Base-by-base conservation (phyloP, 2,329 filamentous ascomycete genomes). In the Diplodia scrobiculata region DNA sequence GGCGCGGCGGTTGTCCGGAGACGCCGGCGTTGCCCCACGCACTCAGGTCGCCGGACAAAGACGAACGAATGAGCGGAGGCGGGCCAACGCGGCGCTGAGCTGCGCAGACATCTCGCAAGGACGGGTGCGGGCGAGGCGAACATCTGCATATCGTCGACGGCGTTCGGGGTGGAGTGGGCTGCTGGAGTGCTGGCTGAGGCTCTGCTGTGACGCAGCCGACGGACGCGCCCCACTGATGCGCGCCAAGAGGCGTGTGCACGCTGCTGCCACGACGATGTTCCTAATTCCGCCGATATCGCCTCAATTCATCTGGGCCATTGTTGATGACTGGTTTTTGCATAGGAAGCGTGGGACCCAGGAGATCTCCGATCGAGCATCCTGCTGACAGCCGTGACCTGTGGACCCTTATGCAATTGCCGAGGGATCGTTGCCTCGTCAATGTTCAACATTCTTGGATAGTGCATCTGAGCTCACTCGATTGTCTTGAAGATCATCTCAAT, bases 221-320 rank as follows among this genome's bases (percentile, higher is more conserved):
- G 62, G 41, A 54, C 50, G 51, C 36, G 19, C 38, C 48, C 62
- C 62, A 36, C 50, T 34, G 50, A 64, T 64, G 62, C 38, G 36
- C 50, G 62, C 62, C 62, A 64, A 64, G 62, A 45, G 48, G 27
- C 41, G 55, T 60, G 41, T 19, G 41, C 55, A 14, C 45, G 45
- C 36, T 51, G 7, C 48, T 51, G 48, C 52, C 58, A 62, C 19
- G 27, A 62, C 45, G 45, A 41, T 50, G 58, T n/a, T 50, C 58
- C 38, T 25, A 38, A n/a, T 7, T 27, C 45, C 58, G 45, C 58
- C 45, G 45, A 62, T 50, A 47, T 50, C 45, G 45, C 58, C 45
- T 45, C 41, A 45, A 45, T 45, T 1, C n/a, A 36, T 48, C n/a
- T 25, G 17, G 41, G 17, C n/a, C 17, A 36, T 50, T 27, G 10